These are phyloP conservation scores for Boletus edulis DNA, from an alignment of 768 basidiomycete species.

Conservation along the genomic window DNA sequence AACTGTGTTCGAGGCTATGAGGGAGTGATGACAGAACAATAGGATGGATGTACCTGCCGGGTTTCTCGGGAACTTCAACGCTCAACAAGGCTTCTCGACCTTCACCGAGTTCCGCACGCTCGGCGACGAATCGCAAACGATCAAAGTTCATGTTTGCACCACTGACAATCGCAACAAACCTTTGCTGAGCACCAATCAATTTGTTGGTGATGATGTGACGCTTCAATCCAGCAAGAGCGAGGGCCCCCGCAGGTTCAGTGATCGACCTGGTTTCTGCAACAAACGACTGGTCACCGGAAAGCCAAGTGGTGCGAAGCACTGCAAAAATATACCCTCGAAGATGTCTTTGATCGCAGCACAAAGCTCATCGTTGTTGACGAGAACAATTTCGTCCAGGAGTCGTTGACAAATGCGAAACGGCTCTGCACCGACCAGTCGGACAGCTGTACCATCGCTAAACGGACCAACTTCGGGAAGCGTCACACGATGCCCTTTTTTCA, in stretches of 20 bases:
- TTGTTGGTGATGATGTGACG: constrained; percentile 79
- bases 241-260: constrained; percentile 94
- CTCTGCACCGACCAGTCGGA: constrained; percentile 93
- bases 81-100: constrained; percentile 90
- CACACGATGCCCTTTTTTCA: constrained; percentile 78
- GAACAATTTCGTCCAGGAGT: constrained; percentile 77
- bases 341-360: constrained; percentile 99
- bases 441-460: constrained; percentile 97
- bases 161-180: constrained; percentile 88
- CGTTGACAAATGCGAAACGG: constrained; percentile 90
- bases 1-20: constrained; percentile 46
- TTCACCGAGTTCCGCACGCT: constrained; percentile 96
- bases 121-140: constrained; percentile 94
- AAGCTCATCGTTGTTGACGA: constrained; percentile 92
- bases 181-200: constrained; percentile 78
- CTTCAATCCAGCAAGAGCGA: constrained; percentile 90
- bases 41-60: constrained; percentile 67
- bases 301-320: not conserved
- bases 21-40: not conserved
- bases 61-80: constrained; percentile 90
- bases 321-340: constrained; percentile 73
- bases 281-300: not conserved
- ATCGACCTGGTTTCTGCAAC: constrained; percentile 82
- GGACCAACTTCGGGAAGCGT: constrained; percentile 89
- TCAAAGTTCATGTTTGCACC: constrained; percentile 99